phyloP scores from a whole-genome alignment of 148 eudicot species.

The Cornus florida region DNA sequence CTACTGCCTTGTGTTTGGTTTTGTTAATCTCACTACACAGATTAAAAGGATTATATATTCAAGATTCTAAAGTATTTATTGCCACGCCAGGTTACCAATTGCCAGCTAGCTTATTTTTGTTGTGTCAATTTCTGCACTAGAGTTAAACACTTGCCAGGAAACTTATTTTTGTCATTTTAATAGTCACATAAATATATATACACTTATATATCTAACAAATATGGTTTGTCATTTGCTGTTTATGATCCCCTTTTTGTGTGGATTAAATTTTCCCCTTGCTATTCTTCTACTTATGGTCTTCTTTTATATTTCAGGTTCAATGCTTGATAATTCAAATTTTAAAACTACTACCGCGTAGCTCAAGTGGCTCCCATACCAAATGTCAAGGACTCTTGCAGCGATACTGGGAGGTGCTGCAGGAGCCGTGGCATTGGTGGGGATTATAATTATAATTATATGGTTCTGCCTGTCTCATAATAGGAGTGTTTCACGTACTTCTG shows the following conservation, averaged over 20 bases:
- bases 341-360: constrained; percentile 27
- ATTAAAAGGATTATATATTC: not conserved
- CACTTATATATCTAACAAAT: too few species aligned
- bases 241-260: constrained; percentile 7
- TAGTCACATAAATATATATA: too few species aligned
- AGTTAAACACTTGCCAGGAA: too few species aligned
- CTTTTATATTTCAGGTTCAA: constrained; percentile 41
- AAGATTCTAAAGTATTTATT: not conserved
- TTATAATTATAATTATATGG: constrained; percentile 56
- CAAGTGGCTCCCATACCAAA: constrained; percentile 61
- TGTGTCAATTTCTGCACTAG: not conserved
- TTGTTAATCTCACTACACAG: not conserved
- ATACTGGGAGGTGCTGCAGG: constrained; percentile 97
- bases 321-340: constrained; percentile 29
- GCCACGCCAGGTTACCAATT: not conserved
- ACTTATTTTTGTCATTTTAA: too few species aligned
- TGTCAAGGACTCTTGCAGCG: constrained; percentile 92
- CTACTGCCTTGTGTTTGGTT: not conserved
- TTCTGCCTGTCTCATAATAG: constrained; percentile 51
- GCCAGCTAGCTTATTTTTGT: not conserved
- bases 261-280: not conserved
- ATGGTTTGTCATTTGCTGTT: not conserved
- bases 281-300: not conserved
- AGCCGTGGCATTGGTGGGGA: constrained; percentile 78
- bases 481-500: constrained; percentile 71